These are phyloP conservation scores for Malassezia slooffiae DNA, from an alignment of 1,284 basidiomycete genomes.

Conservation along the genomic window DNA sequence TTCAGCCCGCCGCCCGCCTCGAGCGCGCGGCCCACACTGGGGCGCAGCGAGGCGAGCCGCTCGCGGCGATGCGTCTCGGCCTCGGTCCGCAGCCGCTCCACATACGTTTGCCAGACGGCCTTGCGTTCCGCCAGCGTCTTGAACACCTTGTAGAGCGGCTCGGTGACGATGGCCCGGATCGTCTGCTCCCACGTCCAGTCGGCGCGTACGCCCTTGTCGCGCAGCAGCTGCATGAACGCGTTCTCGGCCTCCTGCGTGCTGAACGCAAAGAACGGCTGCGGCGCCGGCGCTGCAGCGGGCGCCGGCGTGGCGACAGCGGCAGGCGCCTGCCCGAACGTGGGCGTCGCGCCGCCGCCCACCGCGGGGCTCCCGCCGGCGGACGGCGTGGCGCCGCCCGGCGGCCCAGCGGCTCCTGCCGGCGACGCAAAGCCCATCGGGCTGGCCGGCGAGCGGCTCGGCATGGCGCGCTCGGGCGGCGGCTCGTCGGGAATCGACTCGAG, in stretches of 20 bases:
- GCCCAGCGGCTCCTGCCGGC: too few species aligned
- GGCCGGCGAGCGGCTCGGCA: background rate
- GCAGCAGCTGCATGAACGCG: constrained; percentile 78
- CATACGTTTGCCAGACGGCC: constrained; percentile 55
- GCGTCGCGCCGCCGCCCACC: background rate
- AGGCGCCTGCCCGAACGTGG: background rate
- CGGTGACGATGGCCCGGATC: constrained; percentile 93
- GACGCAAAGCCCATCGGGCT: too few species aligned
- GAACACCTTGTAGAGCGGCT: constrained; percentile 89
- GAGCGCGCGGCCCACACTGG: constrained; percentile 16
- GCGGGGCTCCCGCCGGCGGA: constrained; percentile 1
- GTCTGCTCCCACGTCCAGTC: constrained; percentile 97
- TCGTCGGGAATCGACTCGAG: constrained; percentile 27
- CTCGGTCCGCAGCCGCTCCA: constrained; percentile 36
- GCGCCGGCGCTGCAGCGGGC: background rate
- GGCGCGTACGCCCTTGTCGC: constrained; percentile 75
- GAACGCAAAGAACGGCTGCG: background rate
- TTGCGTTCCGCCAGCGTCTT: constrained; percentile 91
- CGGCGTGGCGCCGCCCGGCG: too few species aligned
- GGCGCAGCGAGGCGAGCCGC: constrained; percentile 23
- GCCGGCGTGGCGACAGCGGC: background rate
- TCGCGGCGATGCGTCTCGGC: constrained; percentile 19
- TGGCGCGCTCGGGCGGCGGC: background rate
- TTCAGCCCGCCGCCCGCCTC: constrained; percentile 22
- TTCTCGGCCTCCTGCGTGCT: constrained; percentile 67